These are phyloP conservation scores for Aphanoascus verrucosus DNA, from an alignment of 2,329 filamentous ascomycete species.

Conservation along the genomic window DNA sequence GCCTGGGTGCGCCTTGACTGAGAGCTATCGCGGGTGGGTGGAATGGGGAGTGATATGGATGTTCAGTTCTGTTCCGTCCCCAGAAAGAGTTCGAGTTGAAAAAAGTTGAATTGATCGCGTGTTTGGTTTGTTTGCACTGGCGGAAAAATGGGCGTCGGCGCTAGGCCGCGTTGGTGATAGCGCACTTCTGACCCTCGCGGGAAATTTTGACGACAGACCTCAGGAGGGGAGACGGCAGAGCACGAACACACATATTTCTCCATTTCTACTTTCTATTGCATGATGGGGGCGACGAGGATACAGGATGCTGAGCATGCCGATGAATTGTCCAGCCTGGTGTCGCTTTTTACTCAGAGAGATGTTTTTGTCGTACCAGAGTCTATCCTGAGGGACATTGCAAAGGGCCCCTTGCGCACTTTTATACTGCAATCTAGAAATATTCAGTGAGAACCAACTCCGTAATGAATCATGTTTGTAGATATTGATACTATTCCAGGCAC, in stretches of 20 bases:
- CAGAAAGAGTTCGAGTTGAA: not conserved
- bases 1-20: slow-evolving; percentile 1
- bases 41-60: not conserved
- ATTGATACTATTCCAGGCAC: slow-evolving; percentile 4
- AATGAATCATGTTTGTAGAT: not conserved
- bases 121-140: slow-evolving; percentile 3
- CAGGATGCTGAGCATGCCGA: not conserved
- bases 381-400: slow-evolving; percentile 9
- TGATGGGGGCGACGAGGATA: not conserved
- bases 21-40: not conserved
- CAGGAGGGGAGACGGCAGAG: not conserved
- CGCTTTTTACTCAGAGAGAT: not conserved
- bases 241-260: not conserved
- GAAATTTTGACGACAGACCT: slow-evolving; percentile 1
- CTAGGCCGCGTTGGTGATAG: not conserved
- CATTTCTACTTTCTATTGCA: not conserved
- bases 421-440: slow-evolving; percentile 9
- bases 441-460: slow-evolving; percentile 9
- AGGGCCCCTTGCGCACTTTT: slow-evolving; percentile 13
- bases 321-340: not conserved
- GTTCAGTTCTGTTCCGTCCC: too few relatives aligned
- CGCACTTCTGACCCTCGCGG: not conserved
- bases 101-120: slow-evolving; percentile 5
- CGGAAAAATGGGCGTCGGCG: not conserved
- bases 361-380: slow-evolving; percentile 9